Evolutionary conservation across 2,329 filamentous ascomycete genomes (phyloP).

Genomic region (Xylariaceae sp.): DNA sequence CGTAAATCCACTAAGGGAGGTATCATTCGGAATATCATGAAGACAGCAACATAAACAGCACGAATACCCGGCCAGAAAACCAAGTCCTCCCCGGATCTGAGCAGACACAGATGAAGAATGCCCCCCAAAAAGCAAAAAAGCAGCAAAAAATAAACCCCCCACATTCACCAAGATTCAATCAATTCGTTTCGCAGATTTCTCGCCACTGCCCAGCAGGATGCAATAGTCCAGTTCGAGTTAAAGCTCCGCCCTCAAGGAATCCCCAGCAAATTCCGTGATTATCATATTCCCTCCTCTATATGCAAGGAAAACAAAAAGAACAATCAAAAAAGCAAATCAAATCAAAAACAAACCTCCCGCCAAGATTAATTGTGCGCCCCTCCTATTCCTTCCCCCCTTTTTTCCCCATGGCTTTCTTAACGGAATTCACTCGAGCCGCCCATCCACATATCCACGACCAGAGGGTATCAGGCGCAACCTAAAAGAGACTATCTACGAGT

Average conservation of each 20-base stretch:
- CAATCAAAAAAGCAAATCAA: not conserved
- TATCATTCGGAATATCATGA: too few relatives aligned
- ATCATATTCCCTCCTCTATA: not conserved
- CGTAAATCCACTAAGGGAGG: too few relatives aligned
- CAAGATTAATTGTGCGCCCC: conserved; percentile 13
- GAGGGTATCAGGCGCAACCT: conserved; percentile 30
- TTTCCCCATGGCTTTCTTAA: conserved; percentile 1
- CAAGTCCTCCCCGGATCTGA: too few relatives aligned
- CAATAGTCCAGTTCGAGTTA: too few relatives aligned
- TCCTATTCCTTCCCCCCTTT: conserved; percentile 2
- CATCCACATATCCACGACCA: conserved; percentile 23
- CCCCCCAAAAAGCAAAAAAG: not conserved
- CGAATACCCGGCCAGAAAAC: too few relatives aligned
- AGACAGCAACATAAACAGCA: too few relatives aligned
- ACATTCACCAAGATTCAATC: not conserved
- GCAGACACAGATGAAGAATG: too few relatives aligned
- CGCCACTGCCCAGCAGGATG: too few relatives aligned
- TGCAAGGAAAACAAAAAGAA: not conserved
- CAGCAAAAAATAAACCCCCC: not conserved
- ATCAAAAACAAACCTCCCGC: not conserved
- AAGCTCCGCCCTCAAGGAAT: too few relatives aligned
- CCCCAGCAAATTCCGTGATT: not conserved
- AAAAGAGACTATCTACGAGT: conserved; percentile 30
- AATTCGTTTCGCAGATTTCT: not conserved
- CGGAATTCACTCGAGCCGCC: conserved; percentile 1